Conservation (phyloP, 305 asterid genomes). For the Rubia occidens region DNA sequence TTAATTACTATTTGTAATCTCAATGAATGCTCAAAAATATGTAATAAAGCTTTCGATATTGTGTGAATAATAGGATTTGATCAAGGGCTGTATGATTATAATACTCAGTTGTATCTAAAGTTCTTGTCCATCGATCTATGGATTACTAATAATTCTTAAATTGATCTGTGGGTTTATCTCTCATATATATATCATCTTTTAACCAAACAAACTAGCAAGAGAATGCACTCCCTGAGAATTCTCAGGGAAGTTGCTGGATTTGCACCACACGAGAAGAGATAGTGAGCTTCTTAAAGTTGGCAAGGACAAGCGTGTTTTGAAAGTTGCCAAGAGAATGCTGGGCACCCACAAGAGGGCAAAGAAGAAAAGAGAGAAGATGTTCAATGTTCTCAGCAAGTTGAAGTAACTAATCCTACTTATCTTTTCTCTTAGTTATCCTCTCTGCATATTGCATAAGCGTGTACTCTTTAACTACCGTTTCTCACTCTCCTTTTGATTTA, state of each 20-base stretch:
- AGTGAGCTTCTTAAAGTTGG: constrained; percentile 86
- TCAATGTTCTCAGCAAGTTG: constrained; percentile 51
- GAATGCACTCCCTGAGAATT: constrained; percentile 58
- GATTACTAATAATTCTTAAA: too few relatives aligned
- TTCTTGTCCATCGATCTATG: too few relatives aligned
- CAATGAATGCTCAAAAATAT: too few relatives aligned
- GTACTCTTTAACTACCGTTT: not conserved
- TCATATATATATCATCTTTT: constrained; percentile 14
- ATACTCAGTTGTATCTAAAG: too few relatives aligned
- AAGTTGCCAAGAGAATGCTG: constrained; percentile 72
- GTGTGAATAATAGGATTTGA: too few relatives aligned
- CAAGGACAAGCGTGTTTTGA: constrained; percentile 76
- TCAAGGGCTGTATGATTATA: too few relatives aligned
- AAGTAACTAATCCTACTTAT: constrained; percentile 27
- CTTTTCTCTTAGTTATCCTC: not conserved
- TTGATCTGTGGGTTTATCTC: not conserved
- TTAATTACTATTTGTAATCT: too few relatives aligned
- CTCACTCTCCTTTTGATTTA: not conserved
- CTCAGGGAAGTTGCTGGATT: constrained; percentile 84
- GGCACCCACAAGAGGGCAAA: constrained; percentile 87
- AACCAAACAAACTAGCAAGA: constrained; percentile 56
- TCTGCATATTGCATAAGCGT: not conserved
- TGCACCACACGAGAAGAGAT: constrained; percentile 83
- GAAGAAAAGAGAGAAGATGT: constrained; percentile 66
- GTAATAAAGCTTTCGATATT: too few relatives aligned